These are phyloP conservation scores for Stygiomarasmius scandens DNA, from an alignment of 1,284 basidiomycete genomes.

Conservation along the genomic window DNA sequence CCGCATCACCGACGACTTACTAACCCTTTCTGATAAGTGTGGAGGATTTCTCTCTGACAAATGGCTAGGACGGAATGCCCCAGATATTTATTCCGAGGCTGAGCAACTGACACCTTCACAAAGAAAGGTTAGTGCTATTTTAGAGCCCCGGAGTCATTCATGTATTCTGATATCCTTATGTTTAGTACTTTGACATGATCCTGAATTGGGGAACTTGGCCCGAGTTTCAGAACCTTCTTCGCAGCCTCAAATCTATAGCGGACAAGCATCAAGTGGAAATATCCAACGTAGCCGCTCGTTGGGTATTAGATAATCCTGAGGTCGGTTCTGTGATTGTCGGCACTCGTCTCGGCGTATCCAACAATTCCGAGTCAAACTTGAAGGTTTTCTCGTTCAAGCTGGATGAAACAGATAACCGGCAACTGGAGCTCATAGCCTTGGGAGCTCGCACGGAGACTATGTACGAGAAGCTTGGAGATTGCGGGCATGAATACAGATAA, in stretches of 20 bases:
- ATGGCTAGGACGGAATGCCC: constrained; percentile 54
- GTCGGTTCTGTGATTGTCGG: constrained; percentile 66
- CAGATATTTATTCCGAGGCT: constrained; percentile 52
- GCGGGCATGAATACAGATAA: constrained; percentile 61
- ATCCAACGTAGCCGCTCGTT: constrained; percentile 60
- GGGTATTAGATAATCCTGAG: constrained; percentile 60
- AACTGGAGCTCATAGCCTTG: constrained; percentile 48
- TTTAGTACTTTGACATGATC: constrained; percentile 60
- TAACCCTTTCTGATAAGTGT: constrained; percentile 42
- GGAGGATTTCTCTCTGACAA: constrained; percentile 64
- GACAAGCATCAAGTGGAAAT: constrained; percentile 56
- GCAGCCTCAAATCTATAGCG: constrained; percentile 48
- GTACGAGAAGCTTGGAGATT: constrained; percentile 58
- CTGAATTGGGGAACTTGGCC: constrained; percentile 60
- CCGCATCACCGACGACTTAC: not conserved
- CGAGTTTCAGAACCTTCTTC: constrained; percentile 55
- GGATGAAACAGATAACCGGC: constrained; percentile 44
- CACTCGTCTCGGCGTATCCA: constrained; percentile 57
- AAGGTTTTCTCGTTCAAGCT: constrained; percentile 43
- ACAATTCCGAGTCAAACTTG: constrained; percentile 55
- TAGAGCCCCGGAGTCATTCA: not conserved
- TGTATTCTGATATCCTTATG: constrained; percentile 7
- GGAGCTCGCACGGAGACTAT: constrained; percentile 47
- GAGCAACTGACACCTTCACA: constrained; percentile 57
- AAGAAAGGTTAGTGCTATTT: constrained; percentile 46